phyloP scores from a whole-genome alignment of 176 grass and related monocot genomes.

The Oryza officinalis region DNA sequence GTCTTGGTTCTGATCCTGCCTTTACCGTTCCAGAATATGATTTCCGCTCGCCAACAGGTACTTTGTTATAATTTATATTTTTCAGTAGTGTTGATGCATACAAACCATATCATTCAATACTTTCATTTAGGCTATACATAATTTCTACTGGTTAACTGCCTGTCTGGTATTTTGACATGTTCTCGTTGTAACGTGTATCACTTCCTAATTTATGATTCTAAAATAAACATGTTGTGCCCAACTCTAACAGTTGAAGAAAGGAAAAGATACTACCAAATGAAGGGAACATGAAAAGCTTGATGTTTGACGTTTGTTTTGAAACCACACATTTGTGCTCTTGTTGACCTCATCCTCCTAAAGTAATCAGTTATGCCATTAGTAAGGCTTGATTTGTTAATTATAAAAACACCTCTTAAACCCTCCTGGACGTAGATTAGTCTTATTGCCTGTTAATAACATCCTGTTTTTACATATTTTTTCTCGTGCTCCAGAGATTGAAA shows the following conservation, averaged over 20 bases:
- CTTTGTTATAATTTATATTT: constrained; percentile 28
- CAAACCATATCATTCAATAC: constrained; percentile 14
- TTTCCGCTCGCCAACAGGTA: constrained; percentile 94
- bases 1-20: constrained; percentile 85
- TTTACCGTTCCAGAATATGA: constrained; percentile 90
- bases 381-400: constrained; percentile 17
- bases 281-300: background rate
- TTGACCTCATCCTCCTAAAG: background rate
- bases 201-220: background rate
- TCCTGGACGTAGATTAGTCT: constrained; percentile 36
- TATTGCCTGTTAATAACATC: constrained; percentile 27
- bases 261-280: background rate
- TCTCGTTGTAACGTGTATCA: background rate
- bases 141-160: background rate
- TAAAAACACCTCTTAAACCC: constrained; percentile 20
- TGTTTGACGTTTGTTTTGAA: constrained; percentile 12
- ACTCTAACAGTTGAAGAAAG: background rate
- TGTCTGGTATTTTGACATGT: constrained; percentile 14
- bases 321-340: background rate
- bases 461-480: constrained; percentile 53
- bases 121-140: background rate
- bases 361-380: background rate
- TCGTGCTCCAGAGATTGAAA: constrained; percentile 57
- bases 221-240: constrained; percentile 9
- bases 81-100: constrained; percentile 1